These are phyloP conservation scores for Colletotrichum sp. DNA, from an alignment of 2,329 filamentous ascomycete genomes.

Conservation along the genomic window DNA sequence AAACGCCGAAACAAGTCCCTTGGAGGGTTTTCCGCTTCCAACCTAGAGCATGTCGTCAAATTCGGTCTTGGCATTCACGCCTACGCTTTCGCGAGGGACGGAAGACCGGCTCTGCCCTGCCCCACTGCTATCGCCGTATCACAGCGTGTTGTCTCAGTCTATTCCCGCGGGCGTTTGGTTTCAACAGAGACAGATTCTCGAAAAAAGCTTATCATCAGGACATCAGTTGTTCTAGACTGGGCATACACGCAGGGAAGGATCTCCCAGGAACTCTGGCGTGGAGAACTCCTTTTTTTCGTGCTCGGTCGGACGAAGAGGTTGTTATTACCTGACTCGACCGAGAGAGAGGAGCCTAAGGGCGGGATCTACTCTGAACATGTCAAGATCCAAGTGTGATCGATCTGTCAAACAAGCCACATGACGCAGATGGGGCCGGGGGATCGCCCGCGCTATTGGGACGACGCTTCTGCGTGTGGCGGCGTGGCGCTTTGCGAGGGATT, in stretches of 20 bases:
- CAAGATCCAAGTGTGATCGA: background rate
- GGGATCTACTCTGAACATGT: background rate
- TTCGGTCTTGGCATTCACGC: background rate
- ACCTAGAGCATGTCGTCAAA: background rate
- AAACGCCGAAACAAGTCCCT: background rate
- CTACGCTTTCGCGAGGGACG: background rate
- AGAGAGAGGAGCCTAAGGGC: background rate
- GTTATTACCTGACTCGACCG: background rate
- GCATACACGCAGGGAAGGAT: too few species aligned
- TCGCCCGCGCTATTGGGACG: background rate
- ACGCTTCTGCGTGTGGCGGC: background rate
- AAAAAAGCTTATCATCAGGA: background rate
- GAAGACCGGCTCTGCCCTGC: background rate
- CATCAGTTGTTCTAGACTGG: background rate
- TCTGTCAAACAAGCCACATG: background rate
- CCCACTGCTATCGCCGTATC: background rate
- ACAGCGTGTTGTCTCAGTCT: background rate
- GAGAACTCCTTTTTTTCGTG: background rate
- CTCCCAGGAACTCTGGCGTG: background rate
- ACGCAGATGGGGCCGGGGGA: background rate
- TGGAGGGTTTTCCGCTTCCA: background rate
- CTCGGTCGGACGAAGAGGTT: background rate
- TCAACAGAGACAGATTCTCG: background rate
- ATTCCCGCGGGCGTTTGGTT: background rate
- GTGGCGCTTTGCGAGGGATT: background rate